Base-by-base conservation (phyloP, 2,329 filamentous ascomycete genomes). In the Fusarium longipes region DNA sequence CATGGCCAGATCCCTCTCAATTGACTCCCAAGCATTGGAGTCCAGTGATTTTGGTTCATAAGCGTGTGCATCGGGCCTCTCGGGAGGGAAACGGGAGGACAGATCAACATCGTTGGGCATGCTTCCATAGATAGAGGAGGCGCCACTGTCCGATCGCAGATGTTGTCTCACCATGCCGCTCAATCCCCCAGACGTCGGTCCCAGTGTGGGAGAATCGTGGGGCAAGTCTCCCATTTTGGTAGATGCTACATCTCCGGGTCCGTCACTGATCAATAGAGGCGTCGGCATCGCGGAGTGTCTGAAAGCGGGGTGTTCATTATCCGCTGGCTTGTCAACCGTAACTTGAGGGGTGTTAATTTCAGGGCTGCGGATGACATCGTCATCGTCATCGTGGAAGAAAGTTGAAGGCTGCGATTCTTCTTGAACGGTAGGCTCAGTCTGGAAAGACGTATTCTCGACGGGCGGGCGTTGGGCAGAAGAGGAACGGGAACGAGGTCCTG, bases 161-260 rank as follows among this genome's bases (percentile, higher is more conserved):
- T 98, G 96, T 64, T 94, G 90, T 30, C 91, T 88, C 43, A 97
- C 89, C 82, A 97, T 86, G 3, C 91, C 91, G 72, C 90, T 95
- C 17, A 97, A 82, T 4, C 71, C 71, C 1, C 92, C 93, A 12
- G 75, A 54, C 17, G 82, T 82, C 0, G 91, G 90, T 3, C 91
- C 91, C 8, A 97, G 80, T 0, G 93, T 96, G 1, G 94, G 93
- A 0, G 93, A 97, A 72, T 97, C 93, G 11, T 70, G 68, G 2
- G 72, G 65, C 20, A 71, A 60, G 6, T 68, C 65, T 14, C 57
- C 54, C 43, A 57, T 63, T 12, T 51, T 30, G 38, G 24, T 32
- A 20, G 39, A 20, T 47, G 55, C 24, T 6, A 42, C 25, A 38
- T 45, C 51, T 8, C 32, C 58, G 7, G 32, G 29, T 18, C 35